These are phyloP conservation scores for Coemansia sp. DNA, from an alignment of 192 early-diverging fungal genomes.

Conservation along the genomic window DNA sequence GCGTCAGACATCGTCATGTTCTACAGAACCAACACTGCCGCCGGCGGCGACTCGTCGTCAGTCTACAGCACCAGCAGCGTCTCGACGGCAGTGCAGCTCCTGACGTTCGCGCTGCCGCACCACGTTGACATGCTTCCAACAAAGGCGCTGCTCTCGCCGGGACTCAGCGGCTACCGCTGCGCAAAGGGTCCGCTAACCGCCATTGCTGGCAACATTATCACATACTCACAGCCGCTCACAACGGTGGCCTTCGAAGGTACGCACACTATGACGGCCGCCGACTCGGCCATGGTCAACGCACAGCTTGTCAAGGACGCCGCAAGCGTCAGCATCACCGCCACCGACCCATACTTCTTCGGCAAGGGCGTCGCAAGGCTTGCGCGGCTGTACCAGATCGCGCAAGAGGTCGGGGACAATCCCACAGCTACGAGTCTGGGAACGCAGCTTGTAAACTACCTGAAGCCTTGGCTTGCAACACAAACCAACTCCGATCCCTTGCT, in stretches of 20 bases:
- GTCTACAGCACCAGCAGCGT: conserved; percentile 16
- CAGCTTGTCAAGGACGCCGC: conserved; percentile 42
- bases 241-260: conserved; percentile 30
- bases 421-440: conserved; percentile 11
- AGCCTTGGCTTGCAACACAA: conserved; percentile 37
- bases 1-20: conserved; percentile 31
- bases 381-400: conserved; percentile 54
- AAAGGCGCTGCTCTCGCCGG: conserved; percentile 9
- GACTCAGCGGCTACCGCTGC: conserved; percentile 46
- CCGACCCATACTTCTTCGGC: conserved; percentile 59
- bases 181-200: conserved; percentile 56
- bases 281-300: conserved; percentile 27
- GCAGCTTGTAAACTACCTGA: conserved; percentile 18
- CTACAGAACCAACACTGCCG: conserved; percentile 49
- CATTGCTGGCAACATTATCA: conserved; percentile 51
- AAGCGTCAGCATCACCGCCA: conserved; percentile 25
- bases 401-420: conserved; percentile 38
- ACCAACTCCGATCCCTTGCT: conserved; percentile 46
- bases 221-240: conserved; percentile 44
- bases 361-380: conserved; percentile 54
- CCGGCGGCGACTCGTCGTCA: conserved; percentile 13
- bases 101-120: conserved; percentile 54
- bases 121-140: conserved; percentile 41
- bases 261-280: conserved; percentile 22
- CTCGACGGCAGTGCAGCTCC: conserved; percentile 27